A percentile compares a stretch with the other conserved stretches of the same genome.
Conservation (phyloP, 192 early-diverging fungal genomes). For the Gryganskiella cystojenkinii region DNA sequence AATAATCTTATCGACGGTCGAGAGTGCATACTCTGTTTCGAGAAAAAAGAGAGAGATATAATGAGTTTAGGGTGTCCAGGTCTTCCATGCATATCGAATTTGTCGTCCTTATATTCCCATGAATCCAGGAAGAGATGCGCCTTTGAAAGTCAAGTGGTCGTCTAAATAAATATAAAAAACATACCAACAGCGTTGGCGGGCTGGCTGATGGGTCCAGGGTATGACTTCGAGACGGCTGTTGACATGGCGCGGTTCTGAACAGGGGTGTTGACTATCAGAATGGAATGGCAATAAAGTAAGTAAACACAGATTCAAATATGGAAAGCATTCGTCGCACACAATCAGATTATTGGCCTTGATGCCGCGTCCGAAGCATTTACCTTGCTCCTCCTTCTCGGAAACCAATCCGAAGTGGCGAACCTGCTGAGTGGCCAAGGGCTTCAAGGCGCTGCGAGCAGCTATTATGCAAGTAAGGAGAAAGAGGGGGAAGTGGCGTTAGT, state of each 20-base stretch:
- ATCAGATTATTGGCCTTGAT: neutral
- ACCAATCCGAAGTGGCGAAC: constrained; percentile 51
- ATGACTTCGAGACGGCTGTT: constrained; percentile 52
- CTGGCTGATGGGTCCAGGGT: constrained; percentile 49
- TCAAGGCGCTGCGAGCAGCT: constrained; percentile 50
- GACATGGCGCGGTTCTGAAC: constrained; percentile 46
- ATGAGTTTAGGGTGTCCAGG: neutral
- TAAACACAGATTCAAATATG: neutral
- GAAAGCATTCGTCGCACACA: too few species aligned
- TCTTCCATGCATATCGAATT: neutral
- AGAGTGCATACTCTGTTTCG: constrained; percentile 80
- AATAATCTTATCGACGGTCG: constrained; percentile 91
- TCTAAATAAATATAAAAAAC: neutral
- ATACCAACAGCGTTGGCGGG: constrained; percentile 52
- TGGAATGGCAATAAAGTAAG: neutral
- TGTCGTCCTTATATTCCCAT: neutral
- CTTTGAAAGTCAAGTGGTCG: too few species aligned
- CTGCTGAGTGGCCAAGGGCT: constrained; percentile 48
- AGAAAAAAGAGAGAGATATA: neutral
- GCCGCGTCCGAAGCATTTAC: constrained; percentile 5
- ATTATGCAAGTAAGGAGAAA: neutral
- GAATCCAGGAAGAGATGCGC: neutral
- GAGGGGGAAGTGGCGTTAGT: neutral
- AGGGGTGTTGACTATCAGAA: constrained; percentile 17
- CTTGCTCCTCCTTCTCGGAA: constrained; percentile 51